Evolutionary conservation across 805 yeast genomes (phyloP), one percentile per base, ranked within the genome.

Genomic region (Wickerhamomyces bisporus): DNA sequence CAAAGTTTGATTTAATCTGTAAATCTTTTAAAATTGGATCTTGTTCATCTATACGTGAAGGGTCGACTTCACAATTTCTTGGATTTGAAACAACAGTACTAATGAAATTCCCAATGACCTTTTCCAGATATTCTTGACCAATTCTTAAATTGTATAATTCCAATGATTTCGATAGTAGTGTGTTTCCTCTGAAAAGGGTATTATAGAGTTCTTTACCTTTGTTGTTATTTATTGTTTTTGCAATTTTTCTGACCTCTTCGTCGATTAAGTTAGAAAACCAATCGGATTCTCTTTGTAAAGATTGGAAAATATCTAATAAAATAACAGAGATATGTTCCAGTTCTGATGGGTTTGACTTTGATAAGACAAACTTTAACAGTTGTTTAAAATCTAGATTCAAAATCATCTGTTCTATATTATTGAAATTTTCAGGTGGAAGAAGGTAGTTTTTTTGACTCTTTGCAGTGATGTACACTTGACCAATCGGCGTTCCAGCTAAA

Each of bases 151-250:
- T 80, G 53, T 79, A 87, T 42, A 75, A 70, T 51, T 91, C 98
- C 38, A 89, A 57, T 0, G 95, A 71, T 55, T 86, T 86, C 0
- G 96, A 81, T 43, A 93, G 68, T 5, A 91, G 69, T 1, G 95
- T 79, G 40, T 86, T 84, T 0, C 96, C 96, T 48, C 98, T 70
- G 53, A 91, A 91, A 13, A 86, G 56, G 0, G 86, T 72, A 45
- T 75, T 80, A 45, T 75, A 71, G 4, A 77, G 58, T 45, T 74
- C 73, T 34, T 55, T 61, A 7, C 30, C 32, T 6, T 46, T 34
- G 6, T 26, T 15, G 14, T 14, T 27, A 11, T 6, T 30, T 66
- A 53, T 40, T 3, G 55, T 49, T 14, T 51, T 40, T 11, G 44
- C 60, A n/a, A 51, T 48, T 16, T 49, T 45, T 9, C 30, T 44